phyloP scores from a whole-genome alignment of 768 basidiomycete genomes.

The Porphyrellus cyaneotinctus region DNA sequence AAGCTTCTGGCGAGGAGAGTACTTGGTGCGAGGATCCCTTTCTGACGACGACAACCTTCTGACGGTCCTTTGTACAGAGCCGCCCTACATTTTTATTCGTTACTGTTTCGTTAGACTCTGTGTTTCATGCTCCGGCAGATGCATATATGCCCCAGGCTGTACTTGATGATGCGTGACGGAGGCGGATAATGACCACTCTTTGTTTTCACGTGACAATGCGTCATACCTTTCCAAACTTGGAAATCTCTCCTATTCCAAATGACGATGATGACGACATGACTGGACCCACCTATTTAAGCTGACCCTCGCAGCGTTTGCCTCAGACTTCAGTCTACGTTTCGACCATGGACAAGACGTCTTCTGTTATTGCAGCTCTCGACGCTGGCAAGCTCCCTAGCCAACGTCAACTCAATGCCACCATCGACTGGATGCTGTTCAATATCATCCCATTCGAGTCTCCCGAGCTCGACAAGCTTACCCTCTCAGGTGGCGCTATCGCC shows the following conservation, averaged over 20 bases:
- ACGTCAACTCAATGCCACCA: conserved; percentile 47
- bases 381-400: conserved; percentile 70
- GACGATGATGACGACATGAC: conserved; percentile 9
- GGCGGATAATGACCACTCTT: neutral
- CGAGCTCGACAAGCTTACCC: conserved; percentile 42
- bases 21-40: conserved; percentile 10
- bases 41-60: neutral
- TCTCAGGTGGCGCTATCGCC: conserved; percentile 51
- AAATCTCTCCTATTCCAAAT: conserved; percentile 17
- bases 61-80: neutral
- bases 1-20: conserved; percentile 23
- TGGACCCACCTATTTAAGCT: too few relatives aligned
- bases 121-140: neutral
- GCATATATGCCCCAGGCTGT: conserved; percentile 11
- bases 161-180: neutral
- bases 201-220: conserved; percentile 17
- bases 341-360: conserved; percentile 61
- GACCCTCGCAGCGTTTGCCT: too few relatives aligned
- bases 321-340: too few relatives aligned
- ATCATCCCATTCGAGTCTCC: conserved; percentile 43
- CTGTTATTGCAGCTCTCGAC: conserved; percentile 61
- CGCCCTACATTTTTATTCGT: conserved; percentile 3
- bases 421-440: conserved; percentile 53
- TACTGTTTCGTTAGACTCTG: conserved; percentile 8
- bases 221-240: conserved; percentile 3